Evolutionary conservation across 2,329 filamentous ascomycete genomes (phyloP), one percentile per base, ranked within the genome.

Genomic region (Ophiostoma tasmaniense): DNA sequence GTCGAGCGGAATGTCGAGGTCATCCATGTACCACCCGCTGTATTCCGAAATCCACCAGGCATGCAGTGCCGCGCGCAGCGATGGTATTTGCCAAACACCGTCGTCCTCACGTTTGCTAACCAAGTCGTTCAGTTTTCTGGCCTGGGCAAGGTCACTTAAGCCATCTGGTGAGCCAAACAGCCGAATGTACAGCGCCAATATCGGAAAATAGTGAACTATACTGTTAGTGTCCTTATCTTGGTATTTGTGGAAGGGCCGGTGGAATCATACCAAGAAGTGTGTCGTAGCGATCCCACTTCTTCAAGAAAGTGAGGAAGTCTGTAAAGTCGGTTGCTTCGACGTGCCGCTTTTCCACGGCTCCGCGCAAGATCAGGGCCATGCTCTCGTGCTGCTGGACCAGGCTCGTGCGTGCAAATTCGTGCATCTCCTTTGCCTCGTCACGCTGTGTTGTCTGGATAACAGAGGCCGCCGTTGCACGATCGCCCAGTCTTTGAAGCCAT

Each of bases 11-110:
- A 85, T 82, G 42, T 86, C 84, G 25, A 86, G 85, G 74, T 89
- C 86, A 73, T 96, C 92, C 70, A 91, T 84, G 76, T 93, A 97
- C 82, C 92, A 91, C 2, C 92, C 92, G 73, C 91, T 95, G 79
- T 97, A 97, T 75, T 98, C 93, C 39, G 92, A 89, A 64, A 97
- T 84, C 95, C 95, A 99, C 85, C 91, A 93, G 4, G 90, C 87
- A 68, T 87, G 85, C 14, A 93, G 85, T 3, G 92, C 90, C 64
- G 93, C 91, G 74, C 93, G 90, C 14, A 98, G 84, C 73, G 89
- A 90, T 20, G 89, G 83, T 52, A 96, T 77, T 28, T 85, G 82
- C 91, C 93, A 97, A 20, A 84, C 80, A 59, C 89, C 82, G 70
- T 88, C 86, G 66, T 93, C 90, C 64, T 86, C 81, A 22, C 85